phyloP scores from a whole-genome alignment of 768 basidiomycete species.

The Suillus placidus region DNA sequence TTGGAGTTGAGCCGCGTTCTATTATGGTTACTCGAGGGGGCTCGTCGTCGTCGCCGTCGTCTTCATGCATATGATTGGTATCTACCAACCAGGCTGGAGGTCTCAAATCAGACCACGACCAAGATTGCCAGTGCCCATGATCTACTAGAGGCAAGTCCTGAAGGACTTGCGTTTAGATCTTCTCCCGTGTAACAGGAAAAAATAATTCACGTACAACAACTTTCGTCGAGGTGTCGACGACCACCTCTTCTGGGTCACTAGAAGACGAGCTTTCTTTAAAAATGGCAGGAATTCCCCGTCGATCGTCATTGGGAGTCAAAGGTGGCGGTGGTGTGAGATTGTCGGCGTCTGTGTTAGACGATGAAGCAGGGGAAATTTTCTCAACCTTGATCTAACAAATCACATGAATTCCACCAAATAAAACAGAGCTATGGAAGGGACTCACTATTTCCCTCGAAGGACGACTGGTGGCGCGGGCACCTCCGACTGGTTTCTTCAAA shows the following conservation, averaged over 20 bases:
- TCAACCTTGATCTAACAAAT: constrained; percentile 18
- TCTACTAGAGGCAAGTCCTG: constrained; percentile 21
- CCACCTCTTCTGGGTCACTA: constrained; percentile 21
- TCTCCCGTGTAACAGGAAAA: not conserved
- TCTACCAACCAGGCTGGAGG: constrained; percentile 29
- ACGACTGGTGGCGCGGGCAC: constrained; percentile 19
- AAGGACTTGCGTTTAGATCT: constrained; percentile 14
- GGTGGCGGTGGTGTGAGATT: constrained; percentile 38
- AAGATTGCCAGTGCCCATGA: constrained; percentile 36
- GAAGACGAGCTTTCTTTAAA: constrained; percentile 29
- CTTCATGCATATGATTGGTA: constrained; percentile 12
- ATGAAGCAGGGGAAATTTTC: constrained; percentile 30
- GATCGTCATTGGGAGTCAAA: constrained; percentile 40
- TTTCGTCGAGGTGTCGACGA: constrained; percentile 19
- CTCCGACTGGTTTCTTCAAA: constrained; percentile 44
- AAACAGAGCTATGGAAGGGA: not conserved
- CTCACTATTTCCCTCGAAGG: constrained; percentile 29
- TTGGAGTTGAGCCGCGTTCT: constrained; percentile 17
- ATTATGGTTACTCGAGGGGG: constrained; percentile 19
- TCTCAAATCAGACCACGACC: constrained; percentile 38
- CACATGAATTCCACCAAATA: not conserved
- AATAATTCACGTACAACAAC: constrained; percentile 26
- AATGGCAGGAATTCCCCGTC: constrained; percentile 20
- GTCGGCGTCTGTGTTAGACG: constrained; percentile 35
- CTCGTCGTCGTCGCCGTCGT: constrained; percentile 30